phyloP scores from a whole-genome alignment of 2,329 filamentous ascomycete genomes.

The Xylariaceae sp. region DNA sequence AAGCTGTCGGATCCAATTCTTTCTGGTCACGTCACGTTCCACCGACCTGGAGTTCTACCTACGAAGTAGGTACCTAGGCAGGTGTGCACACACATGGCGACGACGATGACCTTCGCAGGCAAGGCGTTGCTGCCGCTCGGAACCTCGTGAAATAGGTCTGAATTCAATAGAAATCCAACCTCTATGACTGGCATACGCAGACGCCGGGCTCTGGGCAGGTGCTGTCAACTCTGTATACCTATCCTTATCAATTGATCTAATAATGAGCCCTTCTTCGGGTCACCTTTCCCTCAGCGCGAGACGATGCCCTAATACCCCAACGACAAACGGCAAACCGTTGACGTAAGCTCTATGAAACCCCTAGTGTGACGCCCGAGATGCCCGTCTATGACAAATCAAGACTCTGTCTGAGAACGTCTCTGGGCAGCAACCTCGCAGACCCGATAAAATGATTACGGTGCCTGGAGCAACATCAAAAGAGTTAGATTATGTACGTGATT shows the following conservation, averaged over 20 bases:
- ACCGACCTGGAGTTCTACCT: not conserved
- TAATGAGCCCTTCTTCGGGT: not conserved
- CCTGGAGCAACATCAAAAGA: not conserved
- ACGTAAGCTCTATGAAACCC: not conserved
- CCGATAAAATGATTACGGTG: not conserved
- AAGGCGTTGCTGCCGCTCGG: no score
- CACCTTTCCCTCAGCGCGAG: not conserved
- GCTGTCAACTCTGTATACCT: not conserved
- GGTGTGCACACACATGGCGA: no score
- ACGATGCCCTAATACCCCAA: conserved; percentile 5
- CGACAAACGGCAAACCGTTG: not conserved
- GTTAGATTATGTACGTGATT: conserved; percentile 15
- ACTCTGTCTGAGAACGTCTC: not conserved
- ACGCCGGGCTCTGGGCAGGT: no score
- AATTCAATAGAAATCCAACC: no score
- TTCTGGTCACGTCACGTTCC: not conserved
- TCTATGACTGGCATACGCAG: no score
- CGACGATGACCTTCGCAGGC: no score
- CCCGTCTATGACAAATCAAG: not conserved
- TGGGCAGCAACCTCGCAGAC: not conserved
- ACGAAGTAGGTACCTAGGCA: no score
- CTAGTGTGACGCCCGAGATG: not conserved
- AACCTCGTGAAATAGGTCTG: no score
- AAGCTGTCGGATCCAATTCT: conserved; percentile 16
- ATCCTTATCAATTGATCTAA: not conserved